Percentiles rank a stretch among this genome's conserved stretches.
These are phyloP conservation scores for Periconia sp. DNA, from an alignment of 2,329 filamentous ascomycete species.

Conservation along the genomic window DNA sequence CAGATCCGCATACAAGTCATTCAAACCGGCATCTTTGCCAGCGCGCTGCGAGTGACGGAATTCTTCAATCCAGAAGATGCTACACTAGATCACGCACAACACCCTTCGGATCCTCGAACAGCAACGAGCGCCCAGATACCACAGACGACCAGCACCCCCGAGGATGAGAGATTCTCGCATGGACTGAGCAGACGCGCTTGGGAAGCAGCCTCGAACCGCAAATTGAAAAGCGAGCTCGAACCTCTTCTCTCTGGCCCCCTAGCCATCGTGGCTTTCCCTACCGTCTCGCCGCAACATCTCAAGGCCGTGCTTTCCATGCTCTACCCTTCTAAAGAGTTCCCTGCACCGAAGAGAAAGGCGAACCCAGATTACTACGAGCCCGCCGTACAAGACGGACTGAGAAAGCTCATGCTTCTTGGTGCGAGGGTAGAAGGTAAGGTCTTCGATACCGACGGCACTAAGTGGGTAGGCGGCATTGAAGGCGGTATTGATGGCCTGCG, in stretches of 20 bases:
- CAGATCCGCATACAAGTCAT: constrained; percentile 80
- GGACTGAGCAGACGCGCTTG: constrained; percentile 64
- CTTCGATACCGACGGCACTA: constrained; percentile 75
- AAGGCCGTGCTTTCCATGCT: constrained; percentile 81
- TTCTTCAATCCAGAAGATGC: constrained; percentile 63
- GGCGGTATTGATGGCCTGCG: constrained; percentile 82
- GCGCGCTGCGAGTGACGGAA: constrained; percentile 84
- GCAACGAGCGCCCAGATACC: constrained; percentile 41
- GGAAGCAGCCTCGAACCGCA: constrained; percentile 55
- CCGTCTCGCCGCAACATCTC: constrained; percentile 82
- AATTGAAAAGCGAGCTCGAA: constrained; percentile 67
- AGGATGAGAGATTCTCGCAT: constrained; percentile 64
- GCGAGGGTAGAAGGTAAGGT: constrained; percentile 85
- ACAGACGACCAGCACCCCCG: constrained; percentile 31
- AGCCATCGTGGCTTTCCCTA: constrained; percentile 79
- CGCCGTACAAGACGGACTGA: constrained; percentile 77
- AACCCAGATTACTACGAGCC: constrained; percentile 84
- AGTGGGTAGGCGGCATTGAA: constrained; percentile 77
- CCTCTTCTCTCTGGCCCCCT: constrained; percentile 83
- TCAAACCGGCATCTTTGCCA: constrained; percentile 86
- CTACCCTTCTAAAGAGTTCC: constrained; percentile 72
- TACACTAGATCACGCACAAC: constrained; percentile 24
- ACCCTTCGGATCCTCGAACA: constrained; percentile 39
- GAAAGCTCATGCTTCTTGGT: constrained; percentile 86
- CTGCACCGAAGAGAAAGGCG: constrained; percentile 75